Conservation (phyloP, 1,284 basidiomycete species). For the Trichosporon ovoides region DNA sequence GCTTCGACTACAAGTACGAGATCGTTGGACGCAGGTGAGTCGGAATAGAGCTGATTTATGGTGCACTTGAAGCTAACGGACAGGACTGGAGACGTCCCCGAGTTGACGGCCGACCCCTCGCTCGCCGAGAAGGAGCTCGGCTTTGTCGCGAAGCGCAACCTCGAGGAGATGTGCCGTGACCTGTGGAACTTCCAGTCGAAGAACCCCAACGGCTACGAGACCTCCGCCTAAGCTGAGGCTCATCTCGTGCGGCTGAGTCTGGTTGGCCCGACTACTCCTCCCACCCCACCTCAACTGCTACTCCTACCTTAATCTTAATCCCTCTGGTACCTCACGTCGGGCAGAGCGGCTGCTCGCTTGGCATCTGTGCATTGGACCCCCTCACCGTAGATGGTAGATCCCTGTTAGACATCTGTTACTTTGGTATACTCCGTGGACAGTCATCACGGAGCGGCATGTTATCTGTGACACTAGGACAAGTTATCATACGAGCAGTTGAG, state of each 20-base stretch:
- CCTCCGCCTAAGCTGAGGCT: slow-evolving; percentile 5
- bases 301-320: background rate
- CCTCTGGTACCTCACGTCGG: background rate
- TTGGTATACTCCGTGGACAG: background rate
- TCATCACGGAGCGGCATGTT: background rate
- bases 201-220: slow-evolving; percentile 68
- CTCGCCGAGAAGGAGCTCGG: slow-evolving; percentile 91
- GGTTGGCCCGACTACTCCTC: background rate
- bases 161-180: slow-evolving; percentile 86
- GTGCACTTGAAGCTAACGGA: background rate
- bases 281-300: background rate
- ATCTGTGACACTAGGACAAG: slow-evolving; percentile 3
- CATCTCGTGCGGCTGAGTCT: background rate
- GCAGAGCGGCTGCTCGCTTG: no score
- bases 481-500: no score
- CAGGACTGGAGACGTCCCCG: slow-evolving; percentile 91
- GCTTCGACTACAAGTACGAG: slow-evolving; percentile 60
- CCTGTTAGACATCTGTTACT: background rate
- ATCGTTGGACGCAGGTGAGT: slow-evolving; percentile 81
- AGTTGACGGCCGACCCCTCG: slow-evolving; percentile 88
- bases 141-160: slow-evolving; percentile 74
- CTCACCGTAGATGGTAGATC: background rate
- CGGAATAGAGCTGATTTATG: background rate
- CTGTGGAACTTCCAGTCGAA: slow-evolving; percentile 89
- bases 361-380: background rate